Percentiles rank a stretch among this genome's conserved stretches.
Evolutionary conservation across 352 stramenopile genomes (phyloP).

Genomic region (Globisporangium spinosum): DNA sequence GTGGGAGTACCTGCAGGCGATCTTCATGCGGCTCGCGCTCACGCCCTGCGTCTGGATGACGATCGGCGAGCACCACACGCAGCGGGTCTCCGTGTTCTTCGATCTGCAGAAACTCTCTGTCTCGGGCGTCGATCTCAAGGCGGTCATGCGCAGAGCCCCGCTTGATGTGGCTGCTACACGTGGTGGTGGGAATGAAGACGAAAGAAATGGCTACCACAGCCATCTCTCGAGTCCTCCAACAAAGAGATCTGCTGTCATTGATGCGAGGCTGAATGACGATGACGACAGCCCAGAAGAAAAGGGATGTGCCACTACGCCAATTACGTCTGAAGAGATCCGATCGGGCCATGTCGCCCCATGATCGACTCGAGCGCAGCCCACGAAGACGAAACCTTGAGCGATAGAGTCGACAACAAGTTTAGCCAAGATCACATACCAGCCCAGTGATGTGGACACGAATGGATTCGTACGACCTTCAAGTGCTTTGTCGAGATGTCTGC

Average conservation of each 20-base stretch:
- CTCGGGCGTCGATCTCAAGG: not conserved
- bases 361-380: not conserved
- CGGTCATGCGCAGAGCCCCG: not conserved
- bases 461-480: too few species aligned
- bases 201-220: not conserved
- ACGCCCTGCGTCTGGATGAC: slow-evolving; percentile 36
- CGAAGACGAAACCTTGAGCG: not conserved
- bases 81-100: slow-evolving; percentile 4
- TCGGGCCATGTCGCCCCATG: not conserved
- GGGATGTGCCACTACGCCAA: not conserved
- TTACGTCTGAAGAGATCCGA: not conserved
- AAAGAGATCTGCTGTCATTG: not conserved
- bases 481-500: too few species aligned
- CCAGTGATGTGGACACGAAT: not conserved
- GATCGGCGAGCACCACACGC: slow-evolving; percentile 29
- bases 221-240: not conserved
- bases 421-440: not conserved
- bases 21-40: slow-evolving; percentile 32
- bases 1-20: slow-evolving; percentile 29
- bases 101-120: not conserved
- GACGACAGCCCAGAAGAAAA: not conserved
- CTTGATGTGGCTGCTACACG: not conserved
- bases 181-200: not conserved
- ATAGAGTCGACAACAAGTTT: not conserved
- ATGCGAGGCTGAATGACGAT: not conserved